Evolutionary conservation across 208 protist species (phyloP), one percentile per base, ranked within the genome.

Genomic region (Herpetomonas muscarum): DNA sequence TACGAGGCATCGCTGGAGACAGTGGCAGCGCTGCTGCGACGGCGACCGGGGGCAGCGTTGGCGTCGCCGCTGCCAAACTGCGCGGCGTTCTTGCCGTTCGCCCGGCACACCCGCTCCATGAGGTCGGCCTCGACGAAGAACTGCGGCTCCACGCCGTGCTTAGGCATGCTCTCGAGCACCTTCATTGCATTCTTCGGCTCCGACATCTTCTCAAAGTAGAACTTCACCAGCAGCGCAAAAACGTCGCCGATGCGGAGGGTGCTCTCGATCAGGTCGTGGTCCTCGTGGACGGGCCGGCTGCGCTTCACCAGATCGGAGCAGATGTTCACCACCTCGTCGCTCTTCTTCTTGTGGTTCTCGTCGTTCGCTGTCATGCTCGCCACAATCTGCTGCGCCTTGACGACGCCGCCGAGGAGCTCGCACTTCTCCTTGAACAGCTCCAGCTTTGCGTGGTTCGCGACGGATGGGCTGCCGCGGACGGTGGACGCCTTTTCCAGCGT

Each of bases 211-310:
- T 87, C 79, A 60, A 81, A 80, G 64, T 97, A 97, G 50, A 94
- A 95, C 53, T 95, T 85, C 46, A 98, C 90, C 19, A 98, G 80
- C 7, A 98, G 74, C 9, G 93, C 94, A 64, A 93, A 98, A 24
- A 98, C 90, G 60, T 98, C 97, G 24, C 97, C 97, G 25, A 97
- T 78, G 48, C 96, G 81, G 22, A 98, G 67, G 21, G 91, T 77
- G 1, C 71, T 50, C 4, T 94, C 70, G 17, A 97, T 70, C 21
- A 79, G 64, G 13, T 79, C 56, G 48, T 84, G 64, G 64, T 93
- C 84, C 2, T 70, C 62, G 54, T 79, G 76, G 19, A 48, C 64
- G 29, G 85, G 75, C 12, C 86, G 75, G 44, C 80, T 88, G 48
- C 90, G 81, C 49, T 92, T 92, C 39, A 97, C 81, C 52, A 96